Conservation (phyloP, 805 yeast genomes). For the Wickerhamomyces chambardii region DNA sequence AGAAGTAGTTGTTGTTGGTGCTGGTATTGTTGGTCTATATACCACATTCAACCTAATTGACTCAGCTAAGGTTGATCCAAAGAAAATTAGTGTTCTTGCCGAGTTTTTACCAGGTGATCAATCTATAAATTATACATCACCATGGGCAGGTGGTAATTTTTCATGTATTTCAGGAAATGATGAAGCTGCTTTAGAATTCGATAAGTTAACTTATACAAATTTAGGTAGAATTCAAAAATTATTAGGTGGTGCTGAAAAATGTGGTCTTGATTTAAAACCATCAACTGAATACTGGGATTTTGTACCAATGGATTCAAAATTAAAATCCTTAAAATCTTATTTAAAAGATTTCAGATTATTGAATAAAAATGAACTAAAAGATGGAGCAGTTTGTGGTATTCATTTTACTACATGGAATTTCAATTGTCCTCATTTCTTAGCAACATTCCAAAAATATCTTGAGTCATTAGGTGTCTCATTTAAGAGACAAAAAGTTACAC, state of each 20-base stretch:
- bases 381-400: conserved; percentile 49
- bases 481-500: conserved; percentile 33
- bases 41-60: conserved; percentile 43
- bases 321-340: conserved; percentile 37
- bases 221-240: conserved; percentile 30
- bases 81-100: conserved; percentile 48
- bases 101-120: conserved; percentile 73
- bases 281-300: conserved; percentile 54
- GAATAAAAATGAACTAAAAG: conserved; percentile 30
- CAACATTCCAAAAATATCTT: conserved; percentile 35
- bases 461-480: conserved; percentile 42
- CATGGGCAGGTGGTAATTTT: conserved; percentile 70
- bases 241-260: conserved; percentile 37
- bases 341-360: conserved; percentile 36
- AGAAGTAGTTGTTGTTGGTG: conserved; percentile 29
- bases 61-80: conserved; percentile 26
- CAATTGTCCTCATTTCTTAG: conserved; percentile 58
- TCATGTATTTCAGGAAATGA: conserved; percentile 55
- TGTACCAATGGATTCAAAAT: conserved; percentile 34
- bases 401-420: conserved; percentile 54
- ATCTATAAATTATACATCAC: conserved; percentile 66
- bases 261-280: conserved; percentile 47
- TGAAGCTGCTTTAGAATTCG: conserved; percentile 37
- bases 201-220: conserved; percentile 46
- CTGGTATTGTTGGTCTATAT: conserved; percentile 63